A percentile compares a stretch with the other conserved stretches of the same genome.
Evolutionary conservation across 192 early-diverging fungal species (phyloP).

Genomic region (Coemansia nantahalensis): DNA sequence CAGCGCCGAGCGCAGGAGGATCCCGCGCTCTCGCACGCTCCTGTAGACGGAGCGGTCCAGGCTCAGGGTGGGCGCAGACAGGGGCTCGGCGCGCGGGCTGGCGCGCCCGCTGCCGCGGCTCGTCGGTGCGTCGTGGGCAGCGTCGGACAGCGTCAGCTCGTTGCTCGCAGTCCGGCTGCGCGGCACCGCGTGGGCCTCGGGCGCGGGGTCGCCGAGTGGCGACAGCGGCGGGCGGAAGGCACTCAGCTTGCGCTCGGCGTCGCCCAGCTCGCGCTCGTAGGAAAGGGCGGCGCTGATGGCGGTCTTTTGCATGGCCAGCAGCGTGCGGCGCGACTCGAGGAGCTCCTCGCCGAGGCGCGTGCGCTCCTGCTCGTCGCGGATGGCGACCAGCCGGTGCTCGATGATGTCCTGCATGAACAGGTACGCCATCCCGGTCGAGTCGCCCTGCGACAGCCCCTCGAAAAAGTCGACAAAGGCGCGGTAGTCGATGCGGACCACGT

Average conservation of each 20-base stretch:
- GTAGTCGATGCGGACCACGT: constrained; percentile 50
- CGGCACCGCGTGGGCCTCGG: background rate
- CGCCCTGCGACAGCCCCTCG: constrained; percentile 14
- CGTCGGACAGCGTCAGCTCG: background rate
- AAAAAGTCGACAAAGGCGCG: constrained; percentile 39
- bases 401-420: constrained; percentile 49
- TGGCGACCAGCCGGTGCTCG: constrained; percentile 28
- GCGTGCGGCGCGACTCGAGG: constrained; percentile 47
- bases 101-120: background rate
- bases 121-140: background rate
- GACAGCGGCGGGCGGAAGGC: constrained; percentile 14
- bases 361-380: constrained; percentile 33
- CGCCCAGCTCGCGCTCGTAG: constrained; percentile 49
- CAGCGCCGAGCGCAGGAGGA: constrained; percentile 42
- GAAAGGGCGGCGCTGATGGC: constrained; percentile 43
- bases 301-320: constrained; percentile 51
- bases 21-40: constrained; percentile 45
- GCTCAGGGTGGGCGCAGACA: background rate
- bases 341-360: constrained; percentile 28
- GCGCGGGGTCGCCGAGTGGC: background rate
- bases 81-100: background rate
- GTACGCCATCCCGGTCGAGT: constrained; percentile 37
- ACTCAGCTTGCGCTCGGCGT: constrained; percentile 35
- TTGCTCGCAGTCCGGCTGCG: background rate
- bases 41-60: constrained; percentile 29